phyloP scores from a whole-genome alignment of 2,329 filamentous ascomycete genomes.

The Exophiala viscosa region DNA sequence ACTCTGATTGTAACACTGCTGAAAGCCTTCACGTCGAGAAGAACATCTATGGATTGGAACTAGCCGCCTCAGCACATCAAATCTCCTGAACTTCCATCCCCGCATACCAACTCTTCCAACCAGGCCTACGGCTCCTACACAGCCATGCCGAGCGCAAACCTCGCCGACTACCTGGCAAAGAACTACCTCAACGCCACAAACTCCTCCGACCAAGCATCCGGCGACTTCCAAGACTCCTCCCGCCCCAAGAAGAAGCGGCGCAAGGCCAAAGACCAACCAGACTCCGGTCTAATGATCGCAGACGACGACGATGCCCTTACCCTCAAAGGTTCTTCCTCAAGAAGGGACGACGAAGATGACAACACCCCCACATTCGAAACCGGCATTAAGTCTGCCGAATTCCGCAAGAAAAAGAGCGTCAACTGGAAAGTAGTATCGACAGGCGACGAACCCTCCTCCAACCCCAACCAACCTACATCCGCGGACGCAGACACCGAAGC shows the following conservation, averaged over 20 bases:
- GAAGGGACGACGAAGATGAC: slow-evolving; percentile 12
- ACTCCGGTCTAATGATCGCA: slow-evolving; percentile 37
- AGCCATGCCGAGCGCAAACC: slow-evolving; percentile 49
- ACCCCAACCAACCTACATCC: slow-evolving; percentile 35
- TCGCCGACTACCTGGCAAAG: slow-evolving; percentile 82
- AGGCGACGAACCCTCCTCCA: slow-evolving; percentile 50
- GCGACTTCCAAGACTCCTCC: slow-evolving; percentile 29
- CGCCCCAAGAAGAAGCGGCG: slow-evolving; percentile 57
- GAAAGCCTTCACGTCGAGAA: too few species aligned
- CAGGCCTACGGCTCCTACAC: not conserved
- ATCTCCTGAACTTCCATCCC: not conserved
- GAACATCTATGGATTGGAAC: not conserved
- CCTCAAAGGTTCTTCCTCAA: slow-evolving; percentile 30
- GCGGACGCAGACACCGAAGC: slow-evolving; percentile 58
- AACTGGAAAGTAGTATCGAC: slow-evolving; percentile 50
- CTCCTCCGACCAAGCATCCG: slow-evolving; percentile 33
- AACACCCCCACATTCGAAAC: slow-evolving; percentile 30
- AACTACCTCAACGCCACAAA: slow-evolving; percentile 76
- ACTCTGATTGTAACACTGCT: too few species aligned
- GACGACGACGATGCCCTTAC: slow-evolving; percentile 36
- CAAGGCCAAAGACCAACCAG: slow-evolving; percentile 46
- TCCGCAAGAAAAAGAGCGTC: slow-evolving; percentile 69
- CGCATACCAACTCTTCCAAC: not conserved
- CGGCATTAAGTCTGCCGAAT: slow-evolving; percentile 44
- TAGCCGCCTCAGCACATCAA: not conserved